Base-by-base conservation (phyloP, 306 rosid species). In the Boehmeria nivea region DNA sequence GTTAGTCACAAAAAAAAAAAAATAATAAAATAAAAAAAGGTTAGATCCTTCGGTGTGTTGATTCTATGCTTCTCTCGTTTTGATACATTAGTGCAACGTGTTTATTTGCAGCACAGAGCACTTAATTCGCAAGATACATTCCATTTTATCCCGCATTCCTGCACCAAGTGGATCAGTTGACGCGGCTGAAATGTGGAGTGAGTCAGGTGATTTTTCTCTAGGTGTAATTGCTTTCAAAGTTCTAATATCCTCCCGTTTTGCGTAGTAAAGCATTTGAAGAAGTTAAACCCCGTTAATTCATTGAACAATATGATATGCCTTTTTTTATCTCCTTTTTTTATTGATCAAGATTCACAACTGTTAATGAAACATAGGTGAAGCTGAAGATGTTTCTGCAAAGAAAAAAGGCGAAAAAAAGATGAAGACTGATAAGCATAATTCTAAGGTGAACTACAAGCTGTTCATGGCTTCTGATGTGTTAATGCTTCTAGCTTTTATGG, bases 111-210 rank as follows among this genome's bases (percentile, higher is more conserved):
- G 98, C 38, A 22, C 39, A 72, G 89, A 82, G 60, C 24, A 27
- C 33, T 56, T 61, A 54, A 69, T 81, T 70, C 73, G 34, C 72
- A 82, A 78, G 44, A 45, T 85, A 20, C 71, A 87, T 73, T 82
- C 69, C 63, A 51, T 69, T 50, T 47, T 91, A 53, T 82, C 84
- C 13, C 74, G 50, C 40, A 63, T 83, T 17, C 83, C 89, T 12
- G 57, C 76, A 53, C 51, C 71, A 66, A 84, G 76, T 72, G 69
- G 66, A 65, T 72, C 71, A 2, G 81, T 67, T 57, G 73, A 73
- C 43, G 73, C 63, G 51, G 75, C 81, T 43, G 77, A 86, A 28
- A 76, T 83, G 86, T 91, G 96, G 96, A 68, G 74, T 65, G 66
- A 48, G 63, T 71, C 94, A 76, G 86, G 94, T 86, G 63, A 73